Conservation (phyloP, 805 yeast species). For the Myxozyma nipponensis region DNA sequence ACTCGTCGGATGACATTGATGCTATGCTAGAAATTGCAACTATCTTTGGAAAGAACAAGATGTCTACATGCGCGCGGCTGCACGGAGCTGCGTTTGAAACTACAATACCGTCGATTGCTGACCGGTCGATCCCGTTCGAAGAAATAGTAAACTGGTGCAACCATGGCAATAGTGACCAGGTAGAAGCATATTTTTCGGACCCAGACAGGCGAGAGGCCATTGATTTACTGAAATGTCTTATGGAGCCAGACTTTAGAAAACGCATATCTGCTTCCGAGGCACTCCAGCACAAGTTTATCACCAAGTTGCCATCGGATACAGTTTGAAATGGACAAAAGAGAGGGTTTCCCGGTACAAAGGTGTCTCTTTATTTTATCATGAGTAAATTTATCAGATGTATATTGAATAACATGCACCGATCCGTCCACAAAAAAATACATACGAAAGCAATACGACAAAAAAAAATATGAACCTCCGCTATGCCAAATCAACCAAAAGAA, state of each 20-base stretch:
- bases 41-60: conserved; percentile 68
- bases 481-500: neutral
- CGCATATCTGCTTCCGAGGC: conserved; percentile 65
- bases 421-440: neutral
- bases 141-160: conserved; percentile 44
- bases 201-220: conserved; percentile 32
- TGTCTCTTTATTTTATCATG: neutral
- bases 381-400: neutral
- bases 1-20: conserved; percentile 89
- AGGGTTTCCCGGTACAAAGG: neutral
- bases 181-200: neutral
- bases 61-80: conserved; percentile 71
- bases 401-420: neutral
- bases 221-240: conserved; percentile 50
- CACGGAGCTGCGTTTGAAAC: conserved; percentile 83
- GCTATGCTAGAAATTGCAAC: conserved; percentile 81
- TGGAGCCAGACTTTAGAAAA: conserved; percentile 62
- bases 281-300: conserved; percentile 37
- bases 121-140: conserved; percentile 41
- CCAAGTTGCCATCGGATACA: neutral
- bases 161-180: conserved; percentile 6
- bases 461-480: neutral
- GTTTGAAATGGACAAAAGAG: neutral
- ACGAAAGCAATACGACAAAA: neutral
- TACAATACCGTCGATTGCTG: conserved; percentile 50